Base-by-base conservation (phyloP, 1,284 basidiomycete species). In the Moniliophthora roreri region DNA sequence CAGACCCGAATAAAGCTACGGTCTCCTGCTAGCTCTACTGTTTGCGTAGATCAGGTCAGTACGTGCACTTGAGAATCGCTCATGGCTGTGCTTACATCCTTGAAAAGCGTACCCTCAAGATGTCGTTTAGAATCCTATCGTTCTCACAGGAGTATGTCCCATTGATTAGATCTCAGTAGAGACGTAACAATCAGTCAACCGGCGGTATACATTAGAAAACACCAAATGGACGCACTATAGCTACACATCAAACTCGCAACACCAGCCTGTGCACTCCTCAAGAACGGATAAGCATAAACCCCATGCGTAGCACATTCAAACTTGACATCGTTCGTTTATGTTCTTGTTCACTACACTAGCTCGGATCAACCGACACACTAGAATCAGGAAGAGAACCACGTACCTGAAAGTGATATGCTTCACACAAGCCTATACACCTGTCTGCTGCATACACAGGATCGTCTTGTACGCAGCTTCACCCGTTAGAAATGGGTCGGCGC, bases 91-190 rank as follows among this genome's bases (percentile, higher is more conserved):
- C 77, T 62, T 55, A 80, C 77, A 89, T 28, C 91, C 91, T 67
- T 87, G 85, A 77, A 92, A 94, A 3, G 85, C 87, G 52, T 84
- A 81, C 69, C 94, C 89, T 95, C 55, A 95, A 74, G 36, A 93
- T 76, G 52, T 84, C 78, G 70, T 92, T 93, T 64, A 93, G 68
- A 24, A 84, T 76, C 59, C 84, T 79, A 62, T 85, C 77, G 63
- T 91, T 92, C 66, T 91, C 84, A 68, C 91, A 93, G 1, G 90
- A 85, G 55, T 85, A 89, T 0, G 87, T 90, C 24, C 82, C 83
- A 67, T 95, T 94, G 62, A 93, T 73, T 37, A 79, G 63, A 63
- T 84, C 80, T 84, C 51, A 40, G 13, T 32, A 35, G n/a, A 35
- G n/a, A n/a, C n/a, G n/a, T n/a, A n/a, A n/a, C n/a, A 1, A 40